Evolutionary conservation across 2,329 filamentous ascomycete species (phyloP).

Genomic region (Calycina marina): DNA sequence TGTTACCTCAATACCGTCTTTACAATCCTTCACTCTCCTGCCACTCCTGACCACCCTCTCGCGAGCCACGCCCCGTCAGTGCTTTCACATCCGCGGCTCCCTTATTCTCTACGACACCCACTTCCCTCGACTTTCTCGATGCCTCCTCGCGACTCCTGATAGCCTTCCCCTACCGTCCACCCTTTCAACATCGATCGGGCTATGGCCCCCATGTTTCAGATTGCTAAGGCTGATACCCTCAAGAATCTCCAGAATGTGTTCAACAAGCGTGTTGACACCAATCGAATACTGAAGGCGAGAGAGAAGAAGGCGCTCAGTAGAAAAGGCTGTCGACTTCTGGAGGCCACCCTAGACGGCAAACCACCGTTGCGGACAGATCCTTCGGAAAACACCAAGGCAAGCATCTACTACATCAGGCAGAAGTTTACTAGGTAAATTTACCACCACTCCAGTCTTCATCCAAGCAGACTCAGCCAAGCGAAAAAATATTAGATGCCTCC

Average conservation of each 20-base stretch:
- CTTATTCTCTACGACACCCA: neutral
- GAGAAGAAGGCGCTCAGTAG: constrained; percentile 4
- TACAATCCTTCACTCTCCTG: too few species aligned
- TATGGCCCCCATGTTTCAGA: constrained; percentile 2
- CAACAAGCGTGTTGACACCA: constrained; percentile 2
- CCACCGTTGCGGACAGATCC: constrained; percentile 7
- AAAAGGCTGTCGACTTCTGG: constrained; percentile 7
- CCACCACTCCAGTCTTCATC: too few species aligned
- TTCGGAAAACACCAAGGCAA: constrained; percentile 12
- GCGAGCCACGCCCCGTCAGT: neutral
- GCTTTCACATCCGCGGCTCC: neutral
- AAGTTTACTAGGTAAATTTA: constrained; percentile 12
- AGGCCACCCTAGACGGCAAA: constrained; percentile 8
- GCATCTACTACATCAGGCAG: constrained; percentile 15
- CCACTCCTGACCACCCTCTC: neutral
- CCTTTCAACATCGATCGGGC: neutral
- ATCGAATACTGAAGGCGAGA: constrained; percentile 5
- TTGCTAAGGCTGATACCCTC: constrained; percentile 1
- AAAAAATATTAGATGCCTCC: too few species aligned
- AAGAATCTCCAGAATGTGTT: constrained; percentile 2
- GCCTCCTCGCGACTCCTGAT: neutral
- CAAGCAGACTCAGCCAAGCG: too few species aligned
- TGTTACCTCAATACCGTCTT: too few species aligned
- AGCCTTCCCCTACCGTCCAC: neutral
- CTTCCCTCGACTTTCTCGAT: neutral